Percentiles rank a stretch among this genome's conserved stretches.
These are phyloP conservation scores for Serendipita indica DNA, from an alignment of 768 basidiomycete species.

Conservation along the genomic window DNA sequence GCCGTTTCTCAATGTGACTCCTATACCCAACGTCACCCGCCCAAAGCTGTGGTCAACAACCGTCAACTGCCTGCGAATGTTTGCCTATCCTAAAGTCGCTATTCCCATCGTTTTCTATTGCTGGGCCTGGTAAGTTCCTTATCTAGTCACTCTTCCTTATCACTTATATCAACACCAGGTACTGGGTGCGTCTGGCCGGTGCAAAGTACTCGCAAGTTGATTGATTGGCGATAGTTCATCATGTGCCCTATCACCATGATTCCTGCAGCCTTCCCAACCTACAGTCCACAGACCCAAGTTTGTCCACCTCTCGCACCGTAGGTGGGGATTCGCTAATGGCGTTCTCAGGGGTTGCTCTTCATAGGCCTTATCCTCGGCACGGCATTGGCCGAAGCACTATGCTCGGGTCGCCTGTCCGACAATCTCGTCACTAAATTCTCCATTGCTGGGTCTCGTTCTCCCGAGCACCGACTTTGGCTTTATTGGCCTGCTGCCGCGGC, in stretches of 20 bases:
- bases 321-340: neutral
- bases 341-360: constrained; percentile 11
- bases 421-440: constrained; percentile 11
- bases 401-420: constrained; percentile 15
- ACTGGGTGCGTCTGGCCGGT: constrained; percentile 12
- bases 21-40: neutral
- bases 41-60: constrained; percentile 11
- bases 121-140: constrained; percentile 13
- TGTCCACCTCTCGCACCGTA: neutral
- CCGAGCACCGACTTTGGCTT: constrained; percentile 15
- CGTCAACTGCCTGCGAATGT: constrained; percentile 11
- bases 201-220: neutral
- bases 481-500: constrained; percentile 12
- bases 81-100: constrained; percentile 13
- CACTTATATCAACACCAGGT: neutral
- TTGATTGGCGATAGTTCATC: constrained; percentile 12
- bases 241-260: constrained; percentile 15
- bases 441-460: neutral
- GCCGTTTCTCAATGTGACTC: constrained; percentile 11
- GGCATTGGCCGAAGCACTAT: constrained; percentile 11
- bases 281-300: constrained; percentile 10
- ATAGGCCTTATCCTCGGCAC: constrained; percentile 15
- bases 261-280: constrained; percentile 14
- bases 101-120: constrained; percentile 15
- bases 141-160: neutral